A percentile compares a stretch with the other conserved stretches of the same genome.
Evolutionary conservation across 1,139 yeast species (phyloP).

Genomic region (Hemisphaericaspora xylofermentans): DNA sequence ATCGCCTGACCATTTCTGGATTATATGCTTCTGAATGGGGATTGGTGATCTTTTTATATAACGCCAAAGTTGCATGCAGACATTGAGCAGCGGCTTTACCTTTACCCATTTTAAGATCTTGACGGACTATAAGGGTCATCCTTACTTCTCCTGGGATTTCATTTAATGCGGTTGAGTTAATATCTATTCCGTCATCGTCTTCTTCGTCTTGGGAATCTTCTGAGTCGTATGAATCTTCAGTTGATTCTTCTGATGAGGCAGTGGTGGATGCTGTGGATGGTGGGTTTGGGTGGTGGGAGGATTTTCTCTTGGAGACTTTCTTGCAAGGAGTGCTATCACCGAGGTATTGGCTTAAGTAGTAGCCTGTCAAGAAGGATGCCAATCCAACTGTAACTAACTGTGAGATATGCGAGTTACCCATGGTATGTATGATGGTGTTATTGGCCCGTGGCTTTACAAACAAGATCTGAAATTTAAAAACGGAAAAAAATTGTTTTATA

Average conservation of each 20-base stretch:
- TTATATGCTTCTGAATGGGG: conserved; percentile 57
- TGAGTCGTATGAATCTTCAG: conserved; percentile 10
- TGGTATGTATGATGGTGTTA: not conserved
- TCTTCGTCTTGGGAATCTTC: conserved; percentile 20
- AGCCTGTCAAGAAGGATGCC: conserved; percentile 28
- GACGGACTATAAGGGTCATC: conserved; percentile 86
- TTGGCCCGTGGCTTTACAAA: too few relatives aligned
- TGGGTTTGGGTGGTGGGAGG: not conserved
- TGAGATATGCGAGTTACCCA: conserved; percentile 2
- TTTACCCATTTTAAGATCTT: conserved; percentile 87
- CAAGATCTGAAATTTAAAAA: too few relatives aligned
- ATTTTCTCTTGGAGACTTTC: not conserved
- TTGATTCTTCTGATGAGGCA: conserved; percentile 4
- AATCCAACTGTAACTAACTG: conserved; percentile 22
- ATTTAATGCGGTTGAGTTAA: conserved; percentile 58
- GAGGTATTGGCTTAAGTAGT: conserved; percentile 19
- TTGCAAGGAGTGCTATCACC: not conserved
- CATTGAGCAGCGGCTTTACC: conserved; percentile 98
- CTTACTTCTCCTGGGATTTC: conserved; percentile 75
- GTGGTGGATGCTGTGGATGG: conserved; percentile 4
- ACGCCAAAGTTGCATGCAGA: conserved; percentile 93
- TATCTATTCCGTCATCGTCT: conserved; percentile 48
- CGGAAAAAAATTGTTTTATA: too few relatives aligned
- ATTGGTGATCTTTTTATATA: conserved; percentile 69
- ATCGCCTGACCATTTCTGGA: conserved; percentile 60